Evolutionary conservation across 177 flowering plant genomes (phyloP), one percentile per base, ranked within the genome.

Genomic region (Vitis hybrid): DNA sequence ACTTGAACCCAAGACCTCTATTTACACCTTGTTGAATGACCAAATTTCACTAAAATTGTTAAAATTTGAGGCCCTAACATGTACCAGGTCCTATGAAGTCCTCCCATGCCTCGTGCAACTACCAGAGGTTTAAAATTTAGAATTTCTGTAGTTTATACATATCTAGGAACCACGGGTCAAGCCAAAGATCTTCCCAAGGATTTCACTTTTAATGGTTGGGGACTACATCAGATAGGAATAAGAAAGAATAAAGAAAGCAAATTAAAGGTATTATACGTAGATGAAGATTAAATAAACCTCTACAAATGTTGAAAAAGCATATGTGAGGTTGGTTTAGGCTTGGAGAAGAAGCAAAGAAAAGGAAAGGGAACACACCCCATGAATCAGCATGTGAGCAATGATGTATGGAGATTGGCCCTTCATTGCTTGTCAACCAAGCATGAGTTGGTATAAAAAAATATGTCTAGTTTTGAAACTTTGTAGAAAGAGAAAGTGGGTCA

Each of bases 311-410:
- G 68, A 65, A 59, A 68, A 74, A 54, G 73, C 54, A 35, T 14
- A 60, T 8, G 52, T 27, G 62, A 15, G 66, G 60, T 51, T 65
- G 66, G 15, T 24, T 68, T 57, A 64, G 59, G 70, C 79, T 72
- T 77, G 60, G 51, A 56, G 27, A 62, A 61, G 48, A 72, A 72
- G 79, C 76, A 77, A 77, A 77, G 79, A 60, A 54, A 67, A 77
- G 79, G 65, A 54, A 67, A 9, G 32, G 54, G 2, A 11, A 27
- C 30, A 27, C 30, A 27, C 30, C 40, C n/a, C 46, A 9, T 6
- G 32, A 15, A 18, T 6, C 14, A 17, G 70, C 74, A 72, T 18
- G 64, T 50, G 63, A 58, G 32, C 49, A 48, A 65, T 65, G 1
- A 56, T 48, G 14, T 24, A 15, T 1, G 18, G 32, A 14, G 14